These are phyloP conservation scores for Terfezia claveryi DNA, from an alignment of 495 filamentous ascomycete species.

Conservation along the genomic window DNA sequence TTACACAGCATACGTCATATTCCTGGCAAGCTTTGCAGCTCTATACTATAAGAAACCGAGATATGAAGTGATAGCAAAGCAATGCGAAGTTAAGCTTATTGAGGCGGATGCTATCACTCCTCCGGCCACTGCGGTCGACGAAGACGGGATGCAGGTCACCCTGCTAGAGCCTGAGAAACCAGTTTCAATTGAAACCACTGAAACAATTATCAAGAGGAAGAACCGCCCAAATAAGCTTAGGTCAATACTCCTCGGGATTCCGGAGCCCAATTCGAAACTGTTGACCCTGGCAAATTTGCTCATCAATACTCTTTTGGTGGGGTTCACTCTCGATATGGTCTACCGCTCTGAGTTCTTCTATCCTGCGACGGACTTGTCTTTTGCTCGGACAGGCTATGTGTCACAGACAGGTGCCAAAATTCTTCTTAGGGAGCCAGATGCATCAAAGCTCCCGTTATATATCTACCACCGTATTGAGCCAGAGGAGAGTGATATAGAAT, in stretches of 20 bases:
- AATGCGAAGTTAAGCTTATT: slow-evolving; percentile 36
- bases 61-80: slow-evolving; percentile 36
- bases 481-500: slow-evolving; percentile 22
- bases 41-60: slow-evolving; percentile 33
- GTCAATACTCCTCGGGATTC: slow-evolving; percentile 54
- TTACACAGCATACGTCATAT: slow-evolving; percentile 48
- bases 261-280: slow-evolving; percentile 37
- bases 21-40: slow-evolving; percentile 43
- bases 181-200: slow-evolving; percentile 30
- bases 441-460: slow-evolving; percentile 28
- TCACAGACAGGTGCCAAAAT: slow-evolving; percentile 60
- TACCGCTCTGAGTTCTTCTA: slow-evolving; percentile 45
- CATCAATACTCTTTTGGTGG: slow-evolving; percentile 44
- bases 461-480: slow-evolving; percentile 26
- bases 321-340: slow-evolving; percentile 49
- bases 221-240: slow-evolving; percentile 25
- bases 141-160: slow-evolving; percentile 10
- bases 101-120: slow-evolving; percentile 24
- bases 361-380: slow-evolving; percentile 50
- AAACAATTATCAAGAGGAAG: slow-evolving; percentile 27
- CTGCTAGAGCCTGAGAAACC: slow-evolving; percentile 17
- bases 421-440: slow-evolving; percentile 62
- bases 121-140: slow-evolving; percentile 18
- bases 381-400: slow-evolving; percentile 67
- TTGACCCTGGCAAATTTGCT: slow-evolving; percentile 39